phyloP scores from a whole-genome alignment of 805 yeast species.

The Wickerhamomyces queroliae region DNA sequence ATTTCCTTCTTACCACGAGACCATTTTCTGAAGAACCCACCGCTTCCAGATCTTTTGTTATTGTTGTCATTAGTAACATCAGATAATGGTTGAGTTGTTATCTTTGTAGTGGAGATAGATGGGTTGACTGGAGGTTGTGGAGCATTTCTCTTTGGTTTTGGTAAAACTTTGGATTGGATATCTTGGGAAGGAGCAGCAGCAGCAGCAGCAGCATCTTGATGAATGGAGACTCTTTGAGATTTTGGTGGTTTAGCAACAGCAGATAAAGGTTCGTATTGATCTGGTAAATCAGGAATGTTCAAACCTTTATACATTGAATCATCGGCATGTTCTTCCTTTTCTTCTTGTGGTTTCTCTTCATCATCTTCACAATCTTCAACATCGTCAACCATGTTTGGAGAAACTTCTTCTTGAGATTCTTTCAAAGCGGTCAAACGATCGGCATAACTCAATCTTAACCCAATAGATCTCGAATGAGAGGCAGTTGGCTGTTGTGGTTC shows the following conservation, averaged over 20 bases:
- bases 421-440: slow-evolving; percentile 28
- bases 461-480: slow-evolving; percentile 10
- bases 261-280: slow-evolving; percentile 8
- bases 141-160: slow-evolving; percentile 8
- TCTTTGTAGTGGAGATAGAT: slow-evolving; percentile 12
- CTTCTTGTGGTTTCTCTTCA: slow-evolving; percentile 5
- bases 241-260: slow-evolving; percentile 1
- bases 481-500: slow-evolving; percentile 8
- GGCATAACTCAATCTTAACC: slow-evolving; percentile 31
- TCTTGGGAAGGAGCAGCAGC: slow-evolving; percentile 9
- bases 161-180: slow-evolving; percentile 11
- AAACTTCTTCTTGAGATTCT: background rate
- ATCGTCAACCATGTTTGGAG: slow-evolving; percentile 3
- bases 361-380: slow-evolving; percentile 3
- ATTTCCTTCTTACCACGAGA: slow-evolving; percentile 19
- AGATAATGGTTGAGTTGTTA: slow-evolving; percentile 8
- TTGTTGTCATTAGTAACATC: slow-evolving; percentile 16
- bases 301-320: slow-evolving; percentile 5
- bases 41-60: slow-evolving; percentile 16
- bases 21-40: slow-evolving; percentile 23
- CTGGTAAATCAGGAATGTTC: slow-evolving; percentile 21
- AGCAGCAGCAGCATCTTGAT: slow-evolving; percentile 6
- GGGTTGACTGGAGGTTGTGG: slow-evolving; percentile 6
- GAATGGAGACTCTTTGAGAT: slow-evolving; percentile 22
- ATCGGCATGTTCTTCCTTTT: slow-evolving; percentile 4